Base-by-base conservation (phyloP, 1,139 yeast genomes). In the Candida sp. region DNA sequence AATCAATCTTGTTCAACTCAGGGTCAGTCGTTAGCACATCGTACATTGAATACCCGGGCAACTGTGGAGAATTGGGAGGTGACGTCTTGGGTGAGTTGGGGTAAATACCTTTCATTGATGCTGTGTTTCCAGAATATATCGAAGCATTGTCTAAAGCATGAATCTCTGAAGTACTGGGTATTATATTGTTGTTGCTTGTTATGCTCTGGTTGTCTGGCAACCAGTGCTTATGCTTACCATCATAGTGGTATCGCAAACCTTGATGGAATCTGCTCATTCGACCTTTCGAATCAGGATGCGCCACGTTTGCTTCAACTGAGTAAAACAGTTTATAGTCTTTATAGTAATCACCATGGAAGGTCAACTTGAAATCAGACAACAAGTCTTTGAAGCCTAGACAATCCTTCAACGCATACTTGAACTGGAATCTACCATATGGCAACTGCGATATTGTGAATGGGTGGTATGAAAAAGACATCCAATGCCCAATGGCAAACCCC, bases 191-290 rank as follows among this genome's bases (percentile, higher is more conserved):
- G 33, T 31, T 44, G 8, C 59, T 40, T 28, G 58, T 49, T 9
- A 54, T 52, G 44, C 58, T 57, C 34, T 56, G 60, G 39, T 57
- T 58, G 49, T 63, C 72, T 0, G 90, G 88, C 6, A 94, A 70
- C 98, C 98, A 94, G 65, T 92, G 92, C 59, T 90, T 90, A 30
- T 83, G 84, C 49, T 82, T 80, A 0, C 98, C 98, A 46, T 90
- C 89, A 50, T 84, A 81, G 43, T 85, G 83, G 65, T 91, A 92
- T 42, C 99, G 70, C 55, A 93, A 69, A 0, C 99, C 99, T 53
- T 91, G 89, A 56, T 87, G 84, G 44, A 94, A 81, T 54, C 96
- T 80, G 49, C 88, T 84, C 75, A 83, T 76, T 48, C 96, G 72
- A 0, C 94, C 84, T 22, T 75, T 73, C 1, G 90, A 81, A 32